Conservation (phyloP, 495 filamentous ascomycete genomes). For the Penicillium argentinense region DNA sequence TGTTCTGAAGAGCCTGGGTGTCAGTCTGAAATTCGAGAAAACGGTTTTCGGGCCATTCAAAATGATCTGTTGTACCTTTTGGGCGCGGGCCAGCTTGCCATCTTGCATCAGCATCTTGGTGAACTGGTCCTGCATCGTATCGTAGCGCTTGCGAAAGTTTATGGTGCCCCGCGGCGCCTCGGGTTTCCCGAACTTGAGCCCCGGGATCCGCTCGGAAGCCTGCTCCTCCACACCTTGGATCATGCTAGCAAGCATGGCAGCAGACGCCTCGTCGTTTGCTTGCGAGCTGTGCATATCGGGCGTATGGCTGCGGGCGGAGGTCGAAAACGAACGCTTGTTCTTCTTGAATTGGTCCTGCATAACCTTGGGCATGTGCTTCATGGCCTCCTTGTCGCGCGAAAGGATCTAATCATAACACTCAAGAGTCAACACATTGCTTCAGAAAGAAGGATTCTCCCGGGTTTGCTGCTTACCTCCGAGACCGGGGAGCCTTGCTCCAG, state of each 20-base stretch:
- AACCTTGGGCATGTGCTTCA: conserved; percentile 66
- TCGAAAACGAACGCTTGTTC: conserved; percentile 60
- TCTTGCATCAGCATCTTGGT: conserved; percentile 87
- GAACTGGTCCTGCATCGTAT: conserved; percentile 77
- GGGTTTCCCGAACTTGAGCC: conserved; percentile 75
- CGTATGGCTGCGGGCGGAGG: conserved; percentile 42
- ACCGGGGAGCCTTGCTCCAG: conserved; percentile 65
- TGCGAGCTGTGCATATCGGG: conserved; percentile 22
- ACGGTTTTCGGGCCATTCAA: background rate
- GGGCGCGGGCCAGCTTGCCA: conserved; percentile 79
- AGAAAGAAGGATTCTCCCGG: background rate
- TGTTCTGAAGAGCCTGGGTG: conserved; percentile 60
- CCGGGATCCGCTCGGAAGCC: conserved; percentile 38
- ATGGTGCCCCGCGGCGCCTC: conserved; percentile 58
- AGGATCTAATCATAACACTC: conserved; percentile 52
- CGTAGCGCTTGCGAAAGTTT: conserved; percentile 74
- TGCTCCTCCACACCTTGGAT: conserved; percentile 35
- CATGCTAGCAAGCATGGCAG: conserved; percentile 39
- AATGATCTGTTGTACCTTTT: conserved; percentile 57
- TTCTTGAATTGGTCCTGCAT: conserved; percentile 58
- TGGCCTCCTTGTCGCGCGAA: conserved; percentile 58
- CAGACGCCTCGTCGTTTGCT: conserved; percentile 26
- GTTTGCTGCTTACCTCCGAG: conserved; percentile 53
- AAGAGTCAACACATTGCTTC: no score
- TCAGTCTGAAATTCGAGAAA: background rate